Percentiles rank a stretch among this genome's conserved stretches.
These are phyloP conservation scores for Colletotrichum shisoi DNA, from an alignment of 2,329 filamentous ascomycete species.

Conservation along the genomic window DNA sequence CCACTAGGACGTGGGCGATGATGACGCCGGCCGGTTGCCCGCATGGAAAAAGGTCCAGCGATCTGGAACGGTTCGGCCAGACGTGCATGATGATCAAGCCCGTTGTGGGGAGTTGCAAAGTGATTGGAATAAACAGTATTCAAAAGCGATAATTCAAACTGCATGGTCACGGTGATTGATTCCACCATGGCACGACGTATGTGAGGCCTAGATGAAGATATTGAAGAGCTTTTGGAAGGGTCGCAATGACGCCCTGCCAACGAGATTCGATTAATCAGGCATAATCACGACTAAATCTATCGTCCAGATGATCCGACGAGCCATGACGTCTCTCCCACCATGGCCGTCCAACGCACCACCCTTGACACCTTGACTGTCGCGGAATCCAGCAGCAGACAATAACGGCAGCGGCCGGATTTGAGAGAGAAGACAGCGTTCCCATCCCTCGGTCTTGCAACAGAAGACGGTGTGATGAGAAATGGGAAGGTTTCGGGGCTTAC, in stretches of 20 bases:
- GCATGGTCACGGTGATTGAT: background rate
- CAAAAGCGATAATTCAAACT: background rate
- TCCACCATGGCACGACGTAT: background rate
- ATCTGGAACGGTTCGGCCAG: background rate
- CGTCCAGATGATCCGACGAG: slow-evolving; percentile 44
- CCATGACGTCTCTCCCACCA: slow-evolving; percentile 71
- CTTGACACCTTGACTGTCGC: slow-evolving; percentile 55
- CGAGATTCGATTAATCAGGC: slow-evolving; percentile 26
- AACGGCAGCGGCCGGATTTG: slow-evolving; percentile 50
- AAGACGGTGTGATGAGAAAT: slow-evolving; percentile 6
- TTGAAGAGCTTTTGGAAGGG: background rate
- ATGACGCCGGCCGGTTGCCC: background rate
- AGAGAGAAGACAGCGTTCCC: slow-evolving; percentile 72
- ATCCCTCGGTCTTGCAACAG: slow-evolving; percentile 37
- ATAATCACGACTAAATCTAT: slow-evolving; percentile 27
- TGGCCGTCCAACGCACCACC: slow-evolving; percentile 52
- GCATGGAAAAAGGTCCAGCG: background rate
- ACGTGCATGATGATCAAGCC: background rate
- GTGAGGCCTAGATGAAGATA: background rate
- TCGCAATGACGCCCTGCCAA: background rate
- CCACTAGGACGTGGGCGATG: background rate
- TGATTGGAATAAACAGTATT: slow-evolving; percentile 21
- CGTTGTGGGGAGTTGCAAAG: background rate
- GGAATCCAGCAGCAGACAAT: slow-evolving; percentile 43
- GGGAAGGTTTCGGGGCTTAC: slow-evolving; percentile 38